Conservation (phyloP, 2,329 filamentous ascomycete species). For the Thermomyces lanuginosus region DNA sequence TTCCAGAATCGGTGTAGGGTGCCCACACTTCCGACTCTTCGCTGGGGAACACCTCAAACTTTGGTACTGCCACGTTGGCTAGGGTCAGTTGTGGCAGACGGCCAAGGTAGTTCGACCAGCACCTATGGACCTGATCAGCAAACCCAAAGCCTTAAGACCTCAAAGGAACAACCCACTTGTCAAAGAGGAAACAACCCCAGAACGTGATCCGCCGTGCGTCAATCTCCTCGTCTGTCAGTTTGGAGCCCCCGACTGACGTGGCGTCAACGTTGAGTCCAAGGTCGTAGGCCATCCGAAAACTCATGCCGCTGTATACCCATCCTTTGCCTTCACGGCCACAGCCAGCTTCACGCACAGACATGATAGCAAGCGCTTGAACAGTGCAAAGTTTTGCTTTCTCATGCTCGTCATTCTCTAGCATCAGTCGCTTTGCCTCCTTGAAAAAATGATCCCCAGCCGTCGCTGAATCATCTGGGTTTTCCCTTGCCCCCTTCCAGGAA, state of each 20-base stretch:
- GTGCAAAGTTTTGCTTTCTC: conserved; percentile 77
- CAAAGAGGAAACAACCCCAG: conserved; percentile 96
- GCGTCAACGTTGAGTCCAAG: conserved; percentile 80
- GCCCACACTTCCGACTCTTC: conserved; percentile 80
- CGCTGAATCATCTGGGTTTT: conserved; percentile 53
- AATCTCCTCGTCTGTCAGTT: conserved; percentile 63
- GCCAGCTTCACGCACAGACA: conserved; percentile 92
- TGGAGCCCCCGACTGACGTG: conserved; percentile 44
- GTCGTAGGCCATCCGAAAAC: conserved; percentile 92
- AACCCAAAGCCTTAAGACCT: neutral
- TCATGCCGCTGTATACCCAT: conserved; percentile 98
- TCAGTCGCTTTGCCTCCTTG: conserved; percentile 74
- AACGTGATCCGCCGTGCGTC: conserved; percentile 86
- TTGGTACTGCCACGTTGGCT: conserved; percentile 65
- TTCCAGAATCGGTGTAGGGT: conserved; percentile 72
- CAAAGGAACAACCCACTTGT: conserved; percentile 44
- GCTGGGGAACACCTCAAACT: conserved; percentile 75
- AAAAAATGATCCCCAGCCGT: conserved; percentile 96
- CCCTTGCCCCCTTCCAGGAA: conserved; percentile 53
- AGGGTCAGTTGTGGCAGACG: conserved; percentile 73
- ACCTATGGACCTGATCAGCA: conserved; percentile 29
- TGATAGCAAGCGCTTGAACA: conserved; percentile 80
- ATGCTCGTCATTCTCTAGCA: conserved; percentile 83
- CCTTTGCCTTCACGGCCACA: conserved; percentile 88
- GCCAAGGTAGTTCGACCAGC: conserved; percentile 94